Evolutionary conservation across 140 eudicot genomes (phyloP).

Genomic region (Bidens hawaiensis): DNA sequence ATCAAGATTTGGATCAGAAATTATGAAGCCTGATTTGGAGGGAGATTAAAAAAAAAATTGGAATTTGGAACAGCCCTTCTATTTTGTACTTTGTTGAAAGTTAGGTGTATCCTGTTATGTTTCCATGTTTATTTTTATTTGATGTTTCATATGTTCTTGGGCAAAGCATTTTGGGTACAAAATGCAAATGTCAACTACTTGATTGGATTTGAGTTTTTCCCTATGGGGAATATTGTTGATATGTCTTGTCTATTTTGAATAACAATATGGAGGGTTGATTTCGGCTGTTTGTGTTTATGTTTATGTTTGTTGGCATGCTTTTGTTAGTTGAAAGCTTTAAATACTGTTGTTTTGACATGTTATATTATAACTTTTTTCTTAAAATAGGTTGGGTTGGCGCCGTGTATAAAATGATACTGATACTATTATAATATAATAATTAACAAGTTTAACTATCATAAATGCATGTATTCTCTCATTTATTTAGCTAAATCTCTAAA

Average conservation of each 20-base stretch:
- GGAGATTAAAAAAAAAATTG: constrained; percentile 33
- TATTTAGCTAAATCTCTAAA: too few relatives aligned
- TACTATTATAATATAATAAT: too few relatives aligned
- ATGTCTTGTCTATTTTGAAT: constrained; percentile 23
- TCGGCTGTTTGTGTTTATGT: not conserved
- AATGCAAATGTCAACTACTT: constrained; percentile 16
- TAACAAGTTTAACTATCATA: too few relatives aligned
- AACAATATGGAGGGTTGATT: constrained; percentile 34
- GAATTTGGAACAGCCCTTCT: constrained; percentile 35
- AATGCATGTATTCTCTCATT: too few relatives aligned
- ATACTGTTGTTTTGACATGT: not conserved
- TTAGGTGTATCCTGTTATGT: constrained; percentile 5
- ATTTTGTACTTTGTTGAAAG: constrained; percentile 14
- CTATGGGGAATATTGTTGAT: constrained; percentile 35
- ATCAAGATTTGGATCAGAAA: constrained; percentile 17
- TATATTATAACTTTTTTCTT: too few relatives aligned
- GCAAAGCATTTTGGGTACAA: constrained; percentile 20
- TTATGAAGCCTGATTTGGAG: constrained; percentile 43
- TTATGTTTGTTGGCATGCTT: not conserved
- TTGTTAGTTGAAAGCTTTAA: too few relatives aligned
- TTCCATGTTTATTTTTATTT: constrained; percentile 13
- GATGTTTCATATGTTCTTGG: constrained; percentile 3
- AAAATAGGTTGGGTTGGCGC: too few relatives aligned
- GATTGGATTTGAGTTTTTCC: constrained; percentile 17
- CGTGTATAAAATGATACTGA: too few relatives aligned